Conservation (phyloP, 2,329 filamentous ascomycete species). For the Geosmithia putterillii region DNA sequence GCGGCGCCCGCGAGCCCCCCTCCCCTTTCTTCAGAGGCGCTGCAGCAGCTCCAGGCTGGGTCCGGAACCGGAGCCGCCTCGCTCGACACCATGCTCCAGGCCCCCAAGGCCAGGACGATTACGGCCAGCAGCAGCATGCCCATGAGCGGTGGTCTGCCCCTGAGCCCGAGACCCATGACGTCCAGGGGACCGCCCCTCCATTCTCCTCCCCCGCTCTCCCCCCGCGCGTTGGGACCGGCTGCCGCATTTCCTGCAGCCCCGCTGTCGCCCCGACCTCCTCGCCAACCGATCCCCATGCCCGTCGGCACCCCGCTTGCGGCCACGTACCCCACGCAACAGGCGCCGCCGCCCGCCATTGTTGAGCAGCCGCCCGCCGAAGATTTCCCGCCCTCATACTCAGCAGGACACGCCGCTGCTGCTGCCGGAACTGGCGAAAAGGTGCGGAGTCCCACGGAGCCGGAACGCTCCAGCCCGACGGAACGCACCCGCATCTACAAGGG, state of each 20-base stretch:
- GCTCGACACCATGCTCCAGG: constrained; percentile 38
- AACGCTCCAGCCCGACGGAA: constrained; percentile 20
- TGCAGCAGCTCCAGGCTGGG: constrained; percentile 23
- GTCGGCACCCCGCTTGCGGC: constrained; percentile 52
- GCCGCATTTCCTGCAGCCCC: constrained; percentile 32
- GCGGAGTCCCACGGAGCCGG: background rate
- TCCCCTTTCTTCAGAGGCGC: constrained; percentile 14
- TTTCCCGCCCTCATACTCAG: background rate
- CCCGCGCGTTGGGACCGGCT: constrained; percentile 28
- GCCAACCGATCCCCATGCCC: constrained; percentile 61
- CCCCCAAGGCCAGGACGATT: constrained; percentile 14
- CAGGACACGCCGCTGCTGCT: no score
- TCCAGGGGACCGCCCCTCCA: constrained; percentile 26
- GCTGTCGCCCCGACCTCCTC: constrained; percentile 60
- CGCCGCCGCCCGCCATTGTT: background rate
- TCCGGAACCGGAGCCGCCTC: constrained; percentile 27
- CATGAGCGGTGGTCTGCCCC: constrained; percentile 47
- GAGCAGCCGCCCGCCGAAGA: background rate
- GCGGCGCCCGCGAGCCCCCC: constrained; percentile 25
- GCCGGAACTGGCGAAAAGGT: background rate
- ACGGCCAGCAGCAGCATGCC: constrained; percentile 22
- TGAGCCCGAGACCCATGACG: constrained; percentile 43
- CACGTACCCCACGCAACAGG: background rate
- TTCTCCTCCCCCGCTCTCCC: constrained; percentile 55
- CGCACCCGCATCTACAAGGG: constrained; percentile 57